A percentile compares a stretch with the other conserved stretches of the same genome.
phyloP scores from a whole-genome alignment of 1,284 basidiomycete genomes.

The Cystobasidiaceae sp. region DNA sequence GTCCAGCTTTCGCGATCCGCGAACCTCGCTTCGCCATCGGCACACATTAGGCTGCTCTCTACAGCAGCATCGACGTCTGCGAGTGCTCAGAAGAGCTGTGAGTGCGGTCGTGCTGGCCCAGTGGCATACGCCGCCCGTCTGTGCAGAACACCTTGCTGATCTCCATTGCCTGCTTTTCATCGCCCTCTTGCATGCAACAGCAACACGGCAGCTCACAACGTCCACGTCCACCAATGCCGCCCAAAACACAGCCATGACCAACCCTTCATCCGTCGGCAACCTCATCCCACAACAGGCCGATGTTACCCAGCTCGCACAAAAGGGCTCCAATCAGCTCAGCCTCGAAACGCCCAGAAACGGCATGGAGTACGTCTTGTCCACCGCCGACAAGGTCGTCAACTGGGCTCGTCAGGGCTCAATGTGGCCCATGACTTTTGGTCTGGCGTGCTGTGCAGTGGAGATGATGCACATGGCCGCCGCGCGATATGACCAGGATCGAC shows the following conservation, averaged over 20 bases:
- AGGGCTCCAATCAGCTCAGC: conserved; percentile 67
- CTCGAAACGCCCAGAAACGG: conserved; percentile 34
- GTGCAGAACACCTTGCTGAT: no score
- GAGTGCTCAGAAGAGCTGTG: conserved; percentile 11
- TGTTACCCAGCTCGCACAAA: conserved; percentile 55
- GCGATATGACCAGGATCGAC: conserved; percentile 95
- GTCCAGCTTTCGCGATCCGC: conserved; percentile 19
- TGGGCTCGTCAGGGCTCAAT: conserved; percentile 97
- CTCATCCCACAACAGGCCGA: conserved; percentile 5
- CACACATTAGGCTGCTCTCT: conserved; percentile 7
- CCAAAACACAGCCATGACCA: not conserved
- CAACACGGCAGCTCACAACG: no score
- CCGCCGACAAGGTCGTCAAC: conserved; percentile 93
- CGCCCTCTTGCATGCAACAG: no score
- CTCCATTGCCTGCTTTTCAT: no score
- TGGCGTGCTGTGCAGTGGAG: conserved; percentile 98
- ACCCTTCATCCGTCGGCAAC: no score
- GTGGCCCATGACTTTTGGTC: conserved; percentile 99
- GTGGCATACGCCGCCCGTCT: no score
- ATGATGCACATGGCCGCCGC: conserved; percentile 89
- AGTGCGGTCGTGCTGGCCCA: not conserved
- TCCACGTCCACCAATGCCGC: conserved; percentile 1
- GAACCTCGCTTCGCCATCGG: conserved; percentile 8
- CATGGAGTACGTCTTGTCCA: conserved; percentile 90
- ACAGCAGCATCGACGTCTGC: conserved; percentile 9